Conservation (phyloP, 352 stramenopile genomes). For the Phytopythium helicoides region DNA sequence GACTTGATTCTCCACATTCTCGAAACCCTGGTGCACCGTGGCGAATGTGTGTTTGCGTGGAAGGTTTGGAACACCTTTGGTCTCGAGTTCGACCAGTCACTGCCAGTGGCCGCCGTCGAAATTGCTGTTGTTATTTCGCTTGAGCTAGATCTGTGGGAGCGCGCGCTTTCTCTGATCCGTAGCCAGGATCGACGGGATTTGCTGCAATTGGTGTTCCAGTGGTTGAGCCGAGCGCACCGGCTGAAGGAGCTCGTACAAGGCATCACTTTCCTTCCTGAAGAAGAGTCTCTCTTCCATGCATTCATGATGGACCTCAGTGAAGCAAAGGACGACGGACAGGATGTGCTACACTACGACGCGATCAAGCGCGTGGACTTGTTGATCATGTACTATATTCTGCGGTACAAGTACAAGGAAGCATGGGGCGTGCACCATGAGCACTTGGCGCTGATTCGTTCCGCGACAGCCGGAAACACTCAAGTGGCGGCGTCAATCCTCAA, state of each 20-base stretch:
- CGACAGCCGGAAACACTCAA: constrained; percentile 56
- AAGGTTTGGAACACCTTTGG: constrained; percentile 86
- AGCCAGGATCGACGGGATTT: constrained; percentile 55
- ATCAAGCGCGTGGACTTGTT: constrained; percentile 77
- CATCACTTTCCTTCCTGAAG: constrained; percentile 43
- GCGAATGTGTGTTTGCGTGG: constrained; percentile 73
- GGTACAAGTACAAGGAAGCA: constrained; percentile 67
- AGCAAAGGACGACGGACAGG: constrained; percentile 33
- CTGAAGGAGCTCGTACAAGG: constrained; percentile 75
- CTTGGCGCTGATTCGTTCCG: constrained; percentile 63
- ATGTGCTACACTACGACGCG: constrained; percentile 54
- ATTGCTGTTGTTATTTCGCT: constrained; percentile 77
- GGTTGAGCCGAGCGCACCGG: constrained; percentile 63
- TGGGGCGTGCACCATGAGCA: constrained; percentile 80
- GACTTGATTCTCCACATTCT: constrained; percentile 74
- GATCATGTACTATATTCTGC: constrained; percentile 82
- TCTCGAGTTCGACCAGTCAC: constrained; percentile 44
- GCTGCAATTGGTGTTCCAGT: constrained; percentile 64
- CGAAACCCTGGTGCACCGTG: constrained; percentile 73
- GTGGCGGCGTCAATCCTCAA: constrained; percentile 56
- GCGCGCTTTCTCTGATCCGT: constrained; percentile 58
- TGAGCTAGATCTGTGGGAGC: constrained; percentile 75
- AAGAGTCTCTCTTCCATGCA: constrained; percentile 62
- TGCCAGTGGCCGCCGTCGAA: constrained; percentile 47
- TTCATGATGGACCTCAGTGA: constrained; percentile 73